These are phyloP conservation scores for Rhazya stricta DNA, from an alignment of 257 asterid species.

Conservation along the genomic window DNA sequence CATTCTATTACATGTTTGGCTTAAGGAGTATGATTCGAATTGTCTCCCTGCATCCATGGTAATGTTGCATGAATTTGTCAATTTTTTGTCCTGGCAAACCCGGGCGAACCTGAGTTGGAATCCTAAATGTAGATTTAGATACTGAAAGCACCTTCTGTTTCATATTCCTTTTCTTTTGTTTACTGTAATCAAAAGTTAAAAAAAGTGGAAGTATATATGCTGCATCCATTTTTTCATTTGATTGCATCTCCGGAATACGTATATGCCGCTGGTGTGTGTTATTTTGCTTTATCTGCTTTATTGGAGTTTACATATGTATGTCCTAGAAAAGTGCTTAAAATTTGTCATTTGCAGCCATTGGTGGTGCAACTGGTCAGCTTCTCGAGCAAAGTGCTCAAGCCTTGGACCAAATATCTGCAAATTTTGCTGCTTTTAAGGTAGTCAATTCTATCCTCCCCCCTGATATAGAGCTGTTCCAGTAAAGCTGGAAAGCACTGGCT, in stretches of 20 bases:
- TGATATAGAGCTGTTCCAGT: not conserved
- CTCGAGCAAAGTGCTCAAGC: constrained; percentile 73
- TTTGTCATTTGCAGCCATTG: constrained; percentile 59
- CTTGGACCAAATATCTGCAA: constrained; percentile 75
- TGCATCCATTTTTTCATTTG: too few species aligned
- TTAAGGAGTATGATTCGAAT: not conserved
- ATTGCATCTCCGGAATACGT: not conserved
- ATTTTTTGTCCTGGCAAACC: not conserved
- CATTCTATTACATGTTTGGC: not conserved
- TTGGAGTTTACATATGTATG: not conserved
- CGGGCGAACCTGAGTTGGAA: not conserved
- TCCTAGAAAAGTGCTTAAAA: constrained; percentile 1
- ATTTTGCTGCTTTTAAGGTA: constrained; percentile 67
- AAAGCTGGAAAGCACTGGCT: not conserved
- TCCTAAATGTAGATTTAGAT: not conserved
- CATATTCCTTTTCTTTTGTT: not conserved
- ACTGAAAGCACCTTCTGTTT: not conserved
- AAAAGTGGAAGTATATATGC: too few species aligned
- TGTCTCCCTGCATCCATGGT: not conserved
- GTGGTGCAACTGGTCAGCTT: constrained; percentile 67
- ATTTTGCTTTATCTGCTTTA: not conserved
- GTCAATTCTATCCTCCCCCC: not conserved
- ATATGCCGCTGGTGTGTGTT: not conserved
- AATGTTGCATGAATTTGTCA: not conserved
- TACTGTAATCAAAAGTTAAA: not conserved